Base-by-base conservation (phyloP, 345 rosid genomes). In the Acer saccharum region DNA sequence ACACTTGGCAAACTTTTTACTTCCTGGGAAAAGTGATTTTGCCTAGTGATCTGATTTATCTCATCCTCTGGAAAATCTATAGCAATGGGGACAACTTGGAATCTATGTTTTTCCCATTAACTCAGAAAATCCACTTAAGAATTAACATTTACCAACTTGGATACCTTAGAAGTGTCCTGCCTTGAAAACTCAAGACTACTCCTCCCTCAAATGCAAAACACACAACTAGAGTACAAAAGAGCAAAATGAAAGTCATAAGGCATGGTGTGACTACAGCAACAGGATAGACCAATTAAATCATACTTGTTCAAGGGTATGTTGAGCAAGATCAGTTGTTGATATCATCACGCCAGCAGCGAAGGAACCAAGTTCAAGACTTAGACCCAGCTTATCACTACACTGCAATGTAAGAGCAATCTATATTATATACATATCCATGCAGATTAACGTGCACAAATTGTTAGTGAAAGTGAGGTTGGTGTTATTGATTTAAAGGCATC, bases 301-400 rank as follows among this genome's bases (percentile, higher is more conserved):
- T 87, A 93, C 99, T 78, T 92, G 99, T 84, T 95, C 98, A 71
- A 93, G 92, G 52, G 99, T 93, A 81, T 96, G 97, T 75, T 92
- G 98, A 68, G 86, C 97, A 61, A 93, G 97, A 88, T 93, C 98
- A 76, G 99, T 91, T 61, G 98, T 93, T 78, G 99, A 93, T 80
- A 96, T 96, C 99, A 96, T 93, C 84, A 96, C 94, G 60, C 99
- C 99, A 43, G 99, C 97, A 80, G 99, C 99, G 82, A 96, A 96
- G 20, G 99, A 96, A 65, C 99, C 99, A 84, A 92, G 81, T 88
- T 93, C 99, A 82, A 95, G 94, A 84, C 99, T 95, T 79, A 95
- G 85, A 77, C 98, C 99, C 81, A 95, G 87, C 86, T 95, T 95
- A 84, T 95, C 98, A 77, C 99, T 95, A 89, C 97, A 92, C 99